Evolutionary conservation across 2,329 filamentous ascomycete species (phyloP).

Genomic region (Cladosporium austrohemisphaericum): DNA sequence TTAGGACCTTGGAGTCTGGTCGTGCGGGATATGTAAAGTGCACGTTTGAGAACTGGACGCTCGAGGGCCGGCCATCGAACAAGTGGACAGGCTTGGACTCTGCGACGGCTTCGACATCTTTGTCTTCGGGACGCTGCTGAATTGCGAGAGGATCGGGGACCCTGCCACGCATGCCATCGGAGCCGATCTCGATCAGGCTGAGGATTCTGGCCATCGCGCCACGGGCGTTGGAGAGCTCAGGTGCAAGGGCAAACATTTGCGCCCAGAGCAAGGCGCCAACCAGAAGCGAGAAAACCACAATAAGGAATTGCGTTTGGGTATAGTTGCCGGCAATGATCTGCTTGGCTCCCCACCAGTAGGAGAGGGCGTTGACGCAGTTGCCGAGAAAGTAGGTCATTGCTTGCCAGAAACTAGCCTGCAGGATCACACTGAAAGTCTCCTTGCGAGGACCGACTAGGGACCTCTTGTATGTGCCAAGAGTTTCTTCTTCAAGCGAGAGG

Average conservation of each 20-base stretch:
- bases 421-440: slow-evolving; percentile 18
- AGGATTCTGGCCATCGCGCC: slow-evolving; percentile 58
- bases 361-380: slow-evolving; percentile 68
- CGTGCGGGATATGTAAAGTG: slow-evolving; percentile 45
- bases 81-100: slow-evolving; percentile 19
- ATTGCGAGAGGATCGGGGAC: slow-evolving; percentile 18
- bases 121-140: slow-evolving; percentile 21
- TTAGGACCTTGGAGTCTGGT: slow-evolving; percentile 38
- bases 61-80: slow-evolving; percentile 17
- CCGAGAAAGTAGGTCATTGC: slow-evolving; percentile 59
- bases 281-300: slow-evolving; percentile 67
- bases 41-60: slow-evolving; percentile 33
- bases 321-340: slow-evolving; percentile 65
- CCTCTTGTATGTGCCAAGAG: slow-evolving; percentile 42
- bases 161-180: slow-evolving; percentile 2
- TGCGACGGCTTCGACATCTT: slow-evolving; percentile 10
- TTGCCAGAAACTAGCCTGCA: slow-evolving; percentile 58
- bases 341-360: slow-evolving; percentile 74
- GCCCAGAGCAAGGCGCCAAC: slow-evolving; percentile 70
- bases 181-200: slow-evolving; percentile 48
- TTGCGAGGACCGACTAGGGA: slow-evolving; percentile 31
- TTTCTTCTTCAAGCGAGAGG: slow-evolving; percentile 50
- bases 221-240: slow-evolving; percentile 65
- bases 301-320: slow-evolving; percentile 65
- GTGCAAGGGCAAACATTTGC: slow-evolving; percentile 70